These are phyloP conservation scores for Pugionium cornutum DNA, from an alignment of 345 rosid species.

Conservation along the genomic window DNA sequence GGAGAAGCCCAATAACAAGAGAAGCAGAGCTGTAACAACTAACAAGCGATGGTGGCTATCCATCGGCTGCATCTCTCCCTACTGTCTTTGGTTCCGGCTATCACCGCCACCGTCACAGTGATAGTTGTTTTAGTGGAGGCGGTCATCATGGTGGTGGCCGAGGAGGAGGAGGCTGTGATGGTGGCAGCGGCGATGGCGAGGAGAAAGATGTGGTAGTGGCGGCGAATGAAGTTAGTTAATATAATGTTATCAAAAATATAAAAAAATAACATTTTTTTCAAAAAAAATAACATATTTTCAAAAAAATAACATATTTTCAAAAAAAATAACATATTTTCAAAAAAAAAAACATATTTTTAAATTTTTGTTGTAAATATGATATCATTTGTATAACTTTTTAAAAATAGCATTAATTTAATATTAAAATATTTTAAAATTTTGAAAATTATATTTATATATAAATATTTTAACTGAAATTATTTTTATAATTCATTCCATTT, in stretches of 20 bases:
- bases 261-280: no score
- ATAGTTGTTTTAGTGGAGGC: slow-evolving; percentile 3
- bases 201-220: background rate
- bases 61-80: slow-evolving; percentile 35
- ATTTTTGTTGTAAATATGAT: no score
- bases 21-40: slow-evolving; percentile 10
- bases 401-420: no score
- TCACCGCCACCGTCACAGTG: background rate
- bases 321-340: no score
- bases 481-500: no score
- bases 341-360: no score
- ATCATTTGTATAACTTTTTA: no score
- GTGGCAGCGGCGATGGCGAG: background rate
- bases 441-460: no score
- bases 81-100: slow-evolving; percentile 13
- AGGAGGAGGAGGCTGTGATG: background rate
- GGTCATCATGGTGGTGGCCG: slow-evolving; percentile 1
- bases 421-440: no score
- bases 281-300: no score
- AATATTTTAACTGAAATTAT: no score
- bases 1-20: slow-evolving; percentile 17
- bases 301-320: no score
- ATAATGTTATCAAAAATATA: background rate
- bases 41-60: slow-evolving; percentile 18
- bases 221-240: slow-evolving; percentile 3